Conservation (phyloP, 768 basidiomycete species). For the Termitomyces sp. region DNA sequence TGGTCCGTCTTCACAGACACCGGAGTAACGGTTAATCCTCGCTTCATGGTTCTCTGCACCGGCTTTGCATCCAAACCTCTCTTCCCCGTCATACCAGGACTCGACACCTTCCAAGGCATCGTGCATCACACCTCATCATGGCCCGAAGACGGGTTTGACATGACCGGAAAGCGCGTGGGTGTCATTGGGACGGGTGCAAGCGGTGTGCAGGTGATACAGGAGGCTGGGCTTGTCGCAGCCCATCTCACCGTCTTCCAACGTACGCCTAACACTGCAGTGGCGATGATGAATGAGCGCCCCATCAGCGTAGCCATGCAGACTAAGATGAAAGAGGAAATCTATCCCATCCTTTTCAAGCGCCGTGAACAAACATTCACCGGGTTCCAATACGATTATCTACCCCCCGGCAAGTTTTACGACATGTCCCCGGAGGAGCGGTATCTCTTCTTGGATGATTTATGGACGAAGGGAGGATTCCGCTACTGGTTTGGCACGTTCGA, state of each 20-base stretch:
- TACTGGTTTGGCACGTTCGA: conserved; percentile 18
- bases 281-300: conserved; percentile 21
- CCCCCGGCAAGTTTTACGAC: conserved; percentile 10
- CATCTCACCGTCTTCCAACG: conserved; percentile 28
- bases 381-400: conserved; percentile 8
- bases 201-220: conserved; percentile 26
- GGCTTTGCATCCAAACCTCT: conserved; percentile 24
- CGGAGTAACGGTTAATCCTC: conserved; percentile 17
- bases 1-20: conserved; percentile 21
- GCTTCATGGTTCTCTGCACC: conserved; percentile 22
- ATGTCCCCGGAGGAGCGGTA: conserved; percentile 20
- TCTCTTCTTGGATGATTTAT: conserved; percentile 18
- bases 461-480: conserved; percentile 20
- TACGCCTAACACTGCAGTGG: conserved; percentile 21
- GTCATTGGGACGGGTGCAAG: conserved; percentile 27
- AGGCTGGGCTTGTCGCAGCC: conserved; percentile 17
- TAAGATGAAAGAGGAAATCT: conserved; percentile 17
- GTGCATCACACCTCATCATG: conserved; percentile 22
- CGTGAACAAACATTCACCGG: conserved; percentile 20
- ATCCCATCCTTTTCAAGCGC: conserved; percentile 19
- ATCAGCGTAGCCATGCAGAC: conserved; percentile 13
- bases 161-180: conserved; percentile 24
- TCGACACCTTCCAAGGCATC: conserved; percentile 22
- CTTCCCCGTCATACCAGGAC: conserved; percentile 18
- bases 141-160: conserved; percentile 20